A percentile compares a stretch with the other conserved stretches of the same genome.
These are phyloP conservation scores for Malassezia psittaci DNA, from an alignment of 1,284 basidiomycete species.

Conservation along the genomic window DNA sequence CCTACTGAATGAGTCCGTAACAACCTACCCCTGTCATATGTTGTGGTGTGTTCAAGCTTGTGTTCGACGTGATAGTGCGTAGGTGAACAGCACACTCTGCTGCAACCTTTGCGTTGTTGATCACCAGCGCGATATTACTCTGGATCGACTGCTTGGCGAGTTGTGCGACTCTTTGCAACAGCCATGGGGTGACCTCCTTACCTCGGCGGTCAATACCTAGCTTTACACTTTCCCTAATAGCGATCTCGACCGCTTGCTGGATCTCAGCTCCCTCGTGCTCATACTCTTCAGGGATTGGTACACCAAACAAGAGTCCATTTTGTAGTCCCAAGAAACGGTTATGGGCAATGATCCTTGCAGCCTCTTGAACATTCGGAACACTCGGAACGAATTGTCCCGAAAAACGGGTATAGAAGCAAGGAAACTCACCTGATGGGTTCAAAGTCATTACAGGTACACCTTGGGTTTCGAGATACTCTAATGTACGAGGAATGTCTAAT, in stretches of 20 bases:
- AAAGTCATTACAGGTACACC: conserved; percentile 85
- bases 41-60: neutral
- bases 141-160: conserved; percentile 58
- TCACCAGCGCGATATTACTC: conserved; percentile 73
- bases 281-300: conserved; percentile 74
- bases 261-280: conserved; percentile 61
- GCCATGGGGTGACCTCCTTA: conserved; percentile 91
- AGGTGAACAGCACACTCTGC: conserved; percentile 64
- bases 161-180: conserved; percentile 72
- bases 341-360: conserved; percentile 52
- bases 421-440: conserved; percentile 62
- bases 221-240: conserved; percentile 69
- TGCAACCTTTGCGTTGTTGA: conserved; percentile 83
- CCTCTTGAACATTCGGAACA: conserved; percentile 20
- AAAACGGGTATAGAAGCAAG: conserved; percentile 78
- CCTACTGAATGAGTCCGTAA: neutral
- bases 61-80: neutral
- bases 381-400: conserved; percentile 67
- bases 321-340: conserved; percentile 54
- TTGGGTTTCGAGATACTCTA: conserved; percentile 93
- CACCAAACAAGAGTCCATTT: conserved; percentile 59
- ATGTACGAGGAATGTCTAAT: conserved; percentile 75
- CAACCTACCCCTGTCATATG: too few relatives aligned
- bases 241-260: conserved; percentile 72
- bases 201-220: conserved; percentile 71